Percentiles rank a stretch among this genome's conserved stretches.
Conservation (phyloP, 306 rosid genomes). For the Rosa rugosa region DNA sequence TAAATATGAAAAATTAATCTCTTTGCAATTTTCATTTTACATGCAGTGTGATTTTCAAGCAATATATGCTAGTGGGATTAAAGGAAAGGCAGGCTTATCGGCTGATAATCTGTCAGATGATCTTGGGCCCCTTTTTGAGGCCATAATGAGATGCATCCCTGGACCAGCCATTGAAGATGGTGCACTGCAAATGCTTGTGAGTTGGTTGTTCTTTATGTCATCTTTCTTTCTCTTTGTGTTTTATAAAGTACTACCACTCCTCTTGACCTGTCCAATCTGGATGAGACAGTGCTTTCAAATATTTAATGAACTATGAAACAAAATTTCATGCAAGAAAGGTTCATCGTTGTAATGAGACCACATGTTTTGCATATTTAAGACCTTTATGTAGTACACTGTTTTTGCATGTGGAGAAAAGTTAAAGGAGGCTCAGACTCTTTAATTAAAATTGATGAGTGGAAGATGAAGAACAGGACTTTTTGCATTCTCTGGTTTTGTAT, state of each 20-base stretch:
- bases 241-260: background rate
- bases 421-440: background rate
- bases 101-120: conserved; percentile 88
- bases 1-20: background rate
- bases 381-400: background rate
- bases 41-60: conserved; percentile 93
- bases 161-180: conserved; percentile 97
- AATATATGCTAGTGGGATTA: conserved; percentile 95
- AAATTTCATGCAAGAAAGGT: background rate
- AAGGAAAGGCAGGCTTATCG: conserved; percentile 91
- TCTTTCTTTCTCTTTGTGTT: conserved; percentile 15
- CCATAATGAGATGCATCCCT: conserved; percentile 95
- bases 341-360: background rate
- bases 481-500: background rate
- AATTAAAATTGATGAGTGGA: background rate
- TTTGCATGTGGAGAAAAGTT: background rate
- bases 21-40: conserved; percentile 20
- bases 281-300: conserved; percentile 7
- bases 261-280: conserved; percentile 2
- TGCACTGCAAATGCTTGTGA: conserved; percentile 93
- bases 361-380: background rate
- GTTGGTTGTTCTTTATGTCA: conserved; percentile 36
- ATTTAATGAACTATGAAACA: background rate
- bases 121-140: conserved; percentile 96
- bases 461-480: conserved; percentile 1